phyloP scores from a whole-genome alignment of 2,329 filamentous ascomycete genomes.

The Fusarium pseudoanthophilum region DNA sequence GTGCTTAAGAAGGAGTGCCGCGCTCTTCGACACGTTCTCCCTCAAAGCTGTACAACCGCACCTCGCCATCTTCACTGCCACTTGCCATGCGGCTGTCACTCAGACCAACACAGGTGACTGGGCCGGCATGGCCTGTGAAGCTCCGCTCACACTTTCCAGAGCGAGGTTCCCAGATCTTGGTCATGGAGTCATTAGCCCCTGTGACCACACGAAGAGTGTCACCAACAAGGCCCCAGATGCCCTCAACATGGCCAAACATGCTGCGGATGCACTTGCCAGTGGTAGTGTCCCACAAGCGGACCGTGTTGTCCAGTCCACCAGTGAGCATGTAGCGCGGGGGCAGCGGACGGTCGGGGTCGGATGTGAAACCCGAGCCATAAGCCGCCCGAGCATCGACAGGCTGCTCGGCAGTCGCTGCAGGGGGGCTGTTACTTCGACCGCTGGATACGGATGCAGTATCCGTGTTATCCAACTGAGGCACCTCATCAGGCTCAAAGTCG shows the following conservation, averaged over 20 bases:
- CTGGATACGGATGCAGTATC: conserved; percentile 66
- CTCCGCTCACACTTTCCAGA: conserved; percentile 93
- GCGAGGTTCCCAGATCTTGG: conserved; percentile 92
- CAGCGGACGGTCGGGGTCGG: conserved; percentile 70
- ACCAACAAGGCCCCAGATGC: conserved; percentile 91
- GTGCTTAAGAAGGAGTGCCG: conserved; percentile 62
- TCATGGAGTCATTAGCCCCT: conserved; percentile 91
- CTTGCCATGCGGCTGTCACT: conserved; percentile 91
- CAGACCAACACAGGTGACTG: conserved; percentile 91
- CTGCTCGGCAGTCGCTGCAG: conserved; percentile 44
- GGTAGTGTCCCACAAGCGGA: conserved; percentile 90
- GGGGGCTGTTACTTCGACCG: conserved; percentile 57
- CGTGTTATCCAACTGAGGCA: conserved; percentile 58
- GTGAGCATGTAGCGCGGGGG: conserved; percentile 94
- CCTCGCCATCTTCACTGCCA: conserved; percentile 92
- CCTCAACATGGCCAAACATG: conserved; percentile 97
- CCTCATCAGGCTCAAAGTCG: conserved; percentile 89
- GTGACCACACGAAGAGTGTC: conserved; percentile 90
- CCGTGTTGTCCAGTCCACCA: conserved; percentile 88
- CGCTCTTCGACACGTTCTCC: conserved; percentile 60
- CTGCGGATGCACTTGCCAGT: conserved; percentile 86
- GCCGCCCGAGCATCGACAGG: conserved; percentile 60
- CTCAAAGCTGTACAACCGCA: conserved; percentile 84
- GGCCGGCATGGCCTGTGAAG: conserved; percentile 88
- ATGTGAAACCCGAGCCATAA: conserved; percentile 72